Evolutionary conservation across 441 rosid genomes (phyloP), one percentile per base, ranked within the genome.

Genomic region (Aquilaria agallochum): DNA sequence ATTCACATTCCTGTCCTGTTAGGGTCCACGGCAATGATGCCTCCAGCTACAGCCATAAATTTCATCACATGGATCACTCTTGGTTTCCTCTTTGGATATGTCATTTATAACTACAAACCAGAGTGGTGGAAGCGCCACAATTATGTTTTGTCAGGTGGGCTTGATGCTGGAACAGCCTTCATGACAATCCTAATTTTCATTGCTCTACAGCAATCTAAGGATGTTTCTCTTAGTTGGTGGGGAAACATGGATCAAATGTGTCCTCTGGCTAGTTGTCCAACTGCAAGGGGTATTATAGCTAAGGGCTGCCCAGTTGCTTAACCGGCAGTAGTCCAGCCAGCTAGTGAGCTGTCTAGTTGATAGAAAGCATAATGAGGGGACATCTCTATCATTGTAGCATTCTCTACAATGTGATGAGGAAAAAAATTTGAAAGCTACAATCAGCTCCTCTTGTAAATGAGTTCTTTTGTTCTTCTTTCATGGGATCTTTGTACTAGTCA

Each of bases 121-220:
- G 74, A 71, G 10, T 72, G 80, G 79, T 88, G 92, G 96, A 83
- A 73, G 63, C 76, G 87, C n/a, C 85, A 87, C 65, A 91, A 88
- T 62, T 91, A 91, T 8, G 77, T 91, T 27, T 56, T 87, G 36
- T 85, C 90, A 0, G 94, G 96, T 1, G 90, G 89, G 2, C 81
- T 91, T 33, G 97, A 89, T 55, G 92, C 90, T 5, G 90, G 96
- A 45, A 85, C 88, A 1, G 94, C 94, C 0, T 91, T 88, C 42
- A 80, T 84, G 84, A 69, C 90, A 0, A 64, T 91, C 20, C 66
- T 88, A 63, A 20, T 91, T 67, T 84, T 86, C 65, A 54, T 88
- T 2, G 63, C 75, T 27, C 71, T 88, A 65, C 85, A 80, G 59
- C 85, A 80, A 60, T 79, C 78, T 9, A 62, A 65, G 64, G 59